phyloP scores from a whole-genome alignment of 1,139 yeast species.

The Nematodospora anomalae region DNA sequence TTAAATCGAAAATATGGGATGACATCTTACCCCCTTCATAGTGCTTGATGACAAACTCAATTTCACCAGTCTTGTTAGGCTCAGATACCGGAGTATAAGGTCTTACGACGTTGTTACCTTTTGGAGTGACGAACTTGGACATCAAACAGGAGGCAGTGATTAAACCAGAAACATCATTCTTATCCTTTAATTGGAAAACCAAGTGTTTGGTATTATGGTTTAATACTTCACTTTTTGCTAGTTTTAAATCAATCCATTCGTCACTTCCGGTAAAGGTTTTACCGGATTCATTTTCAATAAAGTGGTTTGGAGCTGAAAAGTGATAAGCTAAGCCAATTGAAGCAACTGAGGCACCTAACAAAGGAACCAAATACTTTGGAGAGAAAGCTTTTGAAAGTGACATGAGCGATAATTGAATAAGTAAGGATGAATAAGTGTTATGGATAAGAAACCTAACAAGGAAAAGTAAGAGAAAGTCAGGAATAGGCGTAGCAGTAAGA shows the following conservation, averaged over 20 bases:
- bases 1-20: constrained; percentile 66
- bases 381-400: constrained; percentile 12
- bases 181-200: constrained; percentile 67
- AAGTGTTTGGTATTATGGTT: constrained; percentile 68
- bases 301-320: constrained; percentile 27
- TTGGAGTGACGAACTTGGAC: constrained; percentile 78
- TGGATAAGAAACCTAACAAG: too few species aligned
- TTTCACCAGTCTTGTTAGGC: constrained; percentile 64
- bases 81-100: constrained; percentile 94
- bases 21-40: constrained; percentile 88
- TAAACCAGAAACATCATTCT: constrained; percentile 75
- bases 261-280: constrained; percentile 67
- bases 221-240: constrained; percentile 54
- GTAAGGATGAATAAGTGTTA: too few species aligned
- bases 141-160: constrained; percentile 76
- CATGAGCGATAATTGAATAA: constrained; percentile 7
- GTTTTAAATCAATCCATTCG: constrained; percentile 80
- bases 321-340: constrained; percentile 53
- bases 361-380: constrained; percentile 34
- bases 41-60: constrained; percentile 81
- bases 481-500: too few species aligned
- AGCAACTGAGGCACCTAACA: constrained; percentile 47
- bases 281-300: constrained; percentile 47
- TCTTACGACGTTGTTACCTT: constrained; percentile 88
- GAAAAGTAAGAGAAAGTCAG: too few species aligned